phyloP scores from a whole-genome alignment of 768 basidiomycete genomes.

The Russula sp. region DNA sequence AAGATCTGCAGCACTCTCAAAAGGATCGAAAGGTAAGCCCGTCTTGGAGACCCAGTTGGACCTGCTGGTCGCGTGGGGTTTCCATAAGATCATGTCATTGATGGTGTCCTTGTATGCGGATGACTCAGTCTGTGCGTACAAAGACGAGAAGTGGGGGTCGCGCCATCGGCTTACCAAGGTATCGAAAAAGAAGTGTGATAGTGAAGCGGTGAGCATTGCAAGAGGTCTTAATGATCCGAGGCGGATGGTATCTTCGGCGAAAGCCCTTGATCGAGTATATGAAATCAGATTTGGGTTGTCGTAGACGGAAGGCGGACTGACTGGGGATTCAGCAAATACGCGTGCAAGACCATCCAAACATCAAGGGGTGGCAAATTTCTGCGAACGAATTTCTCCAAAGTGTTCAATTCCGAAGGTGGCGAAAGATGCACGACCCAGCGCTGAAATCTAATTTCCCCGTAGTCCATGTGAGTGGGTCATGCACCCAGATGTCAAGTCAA shows the following conservation, averaged over 20 bases:
- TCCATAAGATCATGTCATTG: constrained; percentile 28
- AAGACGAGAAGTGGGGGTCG: background rate
- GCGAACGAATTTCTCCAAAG: constrained; percentile 32
- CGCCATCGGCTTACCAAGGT: constrained; percentile 19
- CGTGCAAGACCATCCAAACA: constrained; percentile 46
- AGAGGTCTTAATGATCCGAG: constrained; percentile 6
- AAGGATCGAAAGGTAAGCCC: constrained; percentile 36
- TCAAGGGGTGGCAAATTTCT: constrained; percentile 40
- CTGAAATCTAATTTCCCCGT: constrained; percentile 37
- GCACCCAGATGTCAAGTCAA: too few species aligned
- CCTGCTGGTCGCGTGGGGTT: constrained; percentile 22
- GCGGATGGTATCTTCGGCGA: constrained; percentile 33
- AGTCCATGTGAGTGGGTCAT: background rate
- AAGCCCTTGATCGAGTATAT: constrained; percentile 26
- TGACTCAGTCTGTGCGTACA: background rate
- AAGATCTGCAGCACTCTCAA: constrained; percentile 37
- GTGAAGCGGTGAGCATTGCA: background rate
- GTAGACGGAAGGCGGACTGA: constrained; percentile 24
- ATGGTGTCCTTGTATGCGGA: constrained; percentile 25
- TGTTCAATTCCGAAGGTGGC: constrained; percentile 28
- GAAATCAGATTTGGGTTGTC: background rate
- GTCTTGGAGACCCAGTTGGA: constrained; percentile 31
- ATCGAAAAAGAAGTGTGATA: constrained; percentile 8
- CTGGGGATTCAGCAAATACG: constrained; percentile 42
- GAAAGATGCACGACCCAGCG: constrained; percentile 34